phyloP scores from a whole-genome alignment of 441 rosid genomes.

The Eruca vesicaria region DNA sequence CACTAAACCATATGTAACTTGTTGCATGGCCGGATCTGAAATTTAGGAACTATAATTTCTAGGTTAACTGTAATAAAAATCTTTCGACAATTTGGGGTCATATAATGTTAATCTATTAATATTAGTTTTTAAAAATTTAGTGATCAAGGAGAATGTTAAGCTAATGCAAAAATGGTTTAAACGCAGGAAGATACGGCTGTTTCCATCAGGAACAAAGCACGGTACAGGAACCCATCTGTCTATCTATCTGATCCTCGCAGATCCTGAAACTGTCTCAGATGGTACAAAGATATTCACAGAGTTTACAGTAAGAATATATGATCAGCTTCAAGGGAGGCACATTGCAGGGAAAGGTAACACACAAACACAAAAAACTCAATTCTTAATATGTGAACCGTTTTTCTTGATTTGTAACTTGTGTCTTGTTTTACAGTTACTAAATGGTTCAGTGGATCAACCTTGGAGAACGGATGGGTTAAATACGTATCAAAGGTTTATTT shows the following conservation, averaged over 20 bases:
- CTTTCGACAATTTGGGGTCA: too few relatives aligned
- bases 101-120: too few relatives aligned
- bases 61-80: too few relatives aligned
- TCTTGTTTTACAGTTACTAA: constrained; percentile 20
- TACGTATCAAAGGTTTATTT: constrained; percentile 31
- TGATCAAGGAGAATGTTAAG: background rate
- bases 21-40: too few relatives aligned
- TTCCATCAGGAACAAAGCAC: constrained; percentile 30
- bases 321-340: constrained; percentile 39
- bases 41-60: too few relatives aligned
- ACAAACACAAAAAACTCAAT: background rate
- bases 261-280: constrained; percentile 24
- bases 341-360: constrained; percentile 47
- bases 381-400: background rate
- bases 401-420: background rate
- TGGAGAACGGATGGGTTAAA: constrained; percentile 41
- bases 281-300: constrained; percentile 32
- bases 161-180: background rate
- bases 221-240: constrained; percentile 33
- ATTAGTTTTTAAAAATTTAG: too few relatives aligned
- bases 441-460: constrained; percentile 37
- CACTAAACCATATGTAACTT: background rate
- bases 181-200: constrained; percentile 38
- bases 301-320: constrained; percentile 19
- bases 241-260: constrained; percentile 31